Evolutionary conservation across 352 stramenopile species (phyloP).

Genomic region (Phytophthora hybrid): DNA sequence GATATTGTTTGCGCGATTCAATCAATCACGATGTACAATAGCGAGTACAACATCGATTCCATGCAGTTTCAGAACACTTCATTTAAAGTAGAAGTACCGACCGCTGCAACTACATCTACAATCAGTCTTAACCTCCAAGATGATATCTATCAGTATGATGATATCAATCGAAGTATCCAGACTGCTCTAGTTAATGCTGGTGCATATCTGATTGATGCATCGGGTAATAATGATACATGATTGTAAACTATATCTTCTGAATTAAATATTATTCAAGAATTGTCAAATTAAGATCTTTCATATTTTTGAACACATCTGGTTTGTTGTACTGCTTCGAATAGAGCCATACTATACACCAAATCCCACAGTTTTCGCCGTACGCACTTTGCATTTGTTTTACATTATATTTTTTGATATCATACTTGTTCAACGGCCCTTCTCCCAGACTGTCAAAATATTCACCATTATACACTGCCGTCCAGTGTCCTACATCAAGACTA

Average conservation of each 20-base stretch:
- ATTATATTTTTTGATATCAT: constrained; percentile 15
- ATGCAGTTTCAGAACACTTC: constrained; percentile 6
- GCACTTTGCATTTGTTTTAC: constrained; percentile 8
- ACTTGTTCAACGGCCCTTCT: background rate
- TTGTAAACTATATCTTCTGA: too few relatives aligned
- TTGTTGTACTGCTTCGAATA: constrained; percentile 5
- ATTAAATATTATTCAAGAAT: constrained; percentile 26
- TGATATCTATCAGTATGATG: constrained; percentile 12
- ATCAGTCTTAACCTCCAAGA: constrained; percentile 1
- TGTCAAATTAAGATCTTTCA: constrained; percentile 1
- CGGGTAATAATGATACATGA: constrained; percentile 3
- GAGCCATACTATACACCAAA: constrained; percentile 8
- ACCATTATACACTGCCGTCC: background rate
- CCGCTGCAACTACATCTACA: constrained; percentile 9
- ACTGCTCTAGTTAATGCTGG: constrained; percentile 16
- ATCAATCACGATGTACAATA: constrained; percentile 11
- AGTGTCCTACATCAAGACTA: background rate
- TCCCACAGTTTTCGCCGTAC: constrained; percentile 9
- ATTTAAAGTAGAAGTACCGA: constrained; percentile 22
- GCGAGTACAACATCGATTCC: constrained; percentile 20
- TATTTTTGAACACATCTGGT: background rate
- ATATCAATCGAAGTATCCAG: constrained; percentile 21
- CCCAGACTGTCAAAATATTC: background rate
- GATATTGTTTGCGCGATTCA: constrained; percentile 7
- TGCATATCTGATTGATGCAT: constrained; percentile 12